Base-by-base conservation (phyloP, 805 yeast genomes). In the Cyberlindnera mrakii region DNA sequence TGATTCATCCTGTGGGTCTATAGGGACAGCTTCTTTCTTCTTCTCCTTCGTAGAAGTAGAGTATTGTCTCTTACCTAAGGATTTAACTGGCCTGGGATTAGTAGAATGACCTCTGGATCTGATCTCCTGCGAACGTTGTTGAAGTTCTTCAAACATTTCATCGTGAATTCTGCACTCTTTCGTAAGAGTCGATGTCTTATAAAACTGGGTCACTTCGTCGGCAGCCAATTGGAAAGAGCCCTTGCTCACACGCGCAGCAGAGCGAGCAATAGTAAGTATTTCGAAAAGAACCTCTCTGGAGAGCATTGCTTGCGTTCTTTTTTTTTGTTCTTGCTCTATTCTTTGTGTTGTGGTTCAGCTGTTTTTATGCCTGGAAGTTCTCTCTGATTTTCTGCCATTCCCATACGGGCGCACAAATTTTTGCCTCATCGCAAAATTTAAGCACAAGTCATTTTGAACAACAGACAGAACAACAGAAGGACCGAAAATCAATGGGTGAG, bases 1-100 rank as follows among this genome's bases (percentile, higher is more conserved):
- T 73, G 79, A 62, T 47, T 75, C 74, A 51, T 71, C 63, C 19
- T 32, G 11, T 29, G 43, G 44, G n/a, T 45, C 45, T 14, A 48
- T 30, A 9, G 48, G 47, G 8, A 49, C 45, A 2, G 53, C 51
- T 5, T 37, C 34, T n/a, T 46, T 48, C 37, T 45, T 44, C 15
- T 35, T 20, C 23, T 37, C 30, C 39, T 37, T 37, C 13, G 34
- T 20, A 14, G 35, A 20, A 2, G 53, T 51, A 10, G 53, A 49
- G 40, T 52, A 47, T 13, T 39, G 25, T 42, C 53, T 49, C 33
- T 47, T 48, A 7, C 39, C 47, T 3, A 29, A 3, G 7, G 46
- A 23, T 1, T 34, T 34, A 30, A 34, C 34, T 15, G 19, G 18
- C 30, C 31, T 23, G 18, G 30, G 30, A 5, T 31, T 43, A 2